Evolutionary conservation across 108 stramenopile species (phyloP), one percentile per base, ranked within the genome.

Genomic region (Nitzschia putrida): DNA sequence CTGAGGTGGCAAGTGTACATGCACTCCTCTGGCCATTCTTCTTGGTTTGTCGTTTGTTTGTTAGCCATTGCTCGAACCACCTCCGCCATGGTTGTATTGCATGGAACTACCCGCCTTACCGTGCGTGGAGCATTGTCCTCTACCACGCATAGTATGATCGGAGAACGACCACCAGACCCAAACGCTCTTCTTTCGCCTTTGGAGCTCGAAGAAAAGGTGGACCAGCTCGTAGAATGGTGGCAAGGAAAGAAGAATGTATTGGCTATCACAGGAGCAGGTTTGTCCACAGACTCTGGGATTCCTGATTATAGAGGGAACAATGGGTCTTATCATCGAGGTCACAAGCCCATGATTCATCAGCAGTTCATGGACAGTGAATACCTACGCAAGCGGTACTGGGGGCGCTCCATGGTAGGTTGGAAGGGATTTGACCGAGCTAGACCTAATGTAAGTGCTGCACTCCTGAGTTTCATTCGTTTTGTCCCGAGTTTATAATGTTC

Each of bases 301-400:
- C 96, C 97, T 0, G 99, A 99, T 71, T 99, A 99, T 68, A 79
- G 99, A 11, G 96, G 97, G 3, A 86, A 92, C 59, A 75, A 83
- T 24, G 97, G 97, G 60, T 95, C 93, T 21, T 99, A 99, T 78
- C 89, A 90, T 54, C 61, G 58, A 77, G 23, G 97, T 13, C 97
- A 98, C 84, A 95, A 89, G 70, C 99, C 99, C 20, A 95, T 99
- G 77, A 77, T 89, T 49, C 97, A 99, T 82, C 88, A 94, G 58
- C 93, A 99, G 61, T 99, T 95, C 56, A 86, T 97, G 80, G 44
- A 61, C 0, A 69, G 68, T n/a, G 78, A 83, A 25, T 39, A 45
- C 5, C 73, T 79, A 18, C 81, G 97, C 0, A 82, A 91, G 55
- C 71, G 98, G 51, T 99, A 99, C 71, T 99, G 99, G 99, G 96